Base-by-base conservation (phyloP, 2,329 filamentous ascomycete genomes). In the Penicillium sp. region DNA sequence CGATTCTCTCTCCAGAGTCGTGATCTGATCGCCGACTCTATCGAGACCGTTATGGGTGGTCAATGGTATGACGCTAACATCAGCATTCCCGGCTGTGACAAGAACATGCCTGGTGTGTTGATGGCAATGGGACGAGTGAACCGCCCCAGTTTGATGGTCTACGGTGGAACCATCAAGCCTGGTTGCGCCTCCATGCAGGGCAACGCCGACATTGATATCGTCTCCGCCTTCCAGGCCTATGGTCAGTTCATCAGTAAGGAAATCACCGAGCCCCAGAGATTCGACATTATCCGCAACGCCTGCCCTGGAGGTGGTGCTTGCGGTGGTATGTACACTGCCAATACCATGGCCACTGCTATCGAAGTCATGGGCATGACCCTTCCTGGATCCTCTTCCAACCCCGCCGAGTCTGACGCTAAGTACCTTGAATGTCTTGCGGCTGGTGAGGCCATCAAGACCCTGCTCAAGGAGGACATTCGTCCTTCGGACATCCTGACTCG, bases 61-160 rank as follows among this genome's bases (percentile, higher is more conserved):
- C 93, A 98, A 73, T 97, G 90, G 89, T 97, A 98, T 68, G 93
- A 98, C 70, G 91, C 83, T 60, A 97, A 97, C 72, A 86, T 98
- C 67, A 95, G 88, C 46, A 86, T 98, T 62, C 93, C 93, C 13
- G 93, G 93, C 43, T 98, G 93, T 72, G 93, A 98, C 79, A 98
- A 98, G 82, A 98, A 98, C 75, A 97, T 98, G 93, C 89, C 89
- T 1, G 87, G 87, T 70, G 87, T 93, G 12, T 74, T 89, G 62
- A 93, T 93, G 64, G 93, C 90, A 49, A 96, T 96, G 87, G 91
- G 89, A 32, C 82, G 93, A 60, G 83, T 96, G 58, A 97, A 98
- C 76, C 78, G 93, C 41, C 93, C 93, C 28, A 89, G 87, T 61
- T 77, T 98, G 66, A 98, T 98, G 93, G 87, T 98, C 28, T 98